Evolutionary conservation across 495 filamentous ascomycete genomes (phyloP), one percentile per base, ranked within the genome.

Genomic region (Aspergillus affinis): DNA sequence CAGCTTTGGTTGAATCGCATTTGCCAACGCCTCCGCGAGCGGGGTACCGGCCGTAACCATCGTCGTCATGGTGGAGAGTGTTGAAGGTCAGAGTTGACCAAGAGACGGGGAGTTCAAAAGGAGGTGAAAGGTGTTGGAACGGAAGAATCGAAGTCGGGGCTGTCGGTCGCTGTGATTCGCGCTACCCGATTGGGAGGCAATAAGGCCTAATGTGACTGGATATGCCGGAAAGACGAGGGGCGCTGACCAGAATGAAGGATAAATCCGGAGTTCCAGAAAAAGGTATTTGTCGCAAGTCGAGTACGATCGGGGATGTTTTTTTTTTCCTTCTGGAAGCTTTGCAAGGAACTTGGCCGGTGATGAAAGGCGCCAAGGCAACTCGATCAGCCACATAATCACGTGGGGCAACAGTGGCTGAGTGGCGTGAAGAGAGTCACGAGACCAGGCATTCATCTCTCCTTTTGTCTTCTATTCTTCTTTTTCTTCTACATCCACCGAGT

Each of bases 1-100:
- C 64, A 98, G 76, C 75, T 97, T 97, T n/a, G 90, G 88, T 71
- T 93, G 90, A 54, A 97, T 90, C 46, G 83, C 87, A 72, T 78
- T 79, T 67, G 87, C 89, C 48, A 98, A 82, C 32, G 90, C 88
- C 58, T 90, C 85, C 60, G 92, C 92, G 56, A 98, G 79, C 20
- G 92, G 90, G 69, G 90, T 89, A 62, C 84, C 87, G 54, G 88
- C 81, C 49, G 81, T 73, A 63, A 94, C 81, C 65, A 89, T 85
- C 73, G 90, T 82, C 58, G 89, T 79, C 91, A 94, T 94, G 49
- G 48, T 68, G 54, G 2, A 54, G 45, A 41, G 36, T 13, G 36
- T 15, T 2, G 36, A 10, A 10, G 36, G 36, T 17, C 12, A 4
- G 4, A 41, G 10, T 41, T 13, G 36, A 41, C 13, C 36, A 15